Percentiles rank a stretch among this genome's conserved stretches.
phyloP scores from a whole-genome alignment of 1,139 yeast species.

The Arxiozyma slooffiae region DNA sequence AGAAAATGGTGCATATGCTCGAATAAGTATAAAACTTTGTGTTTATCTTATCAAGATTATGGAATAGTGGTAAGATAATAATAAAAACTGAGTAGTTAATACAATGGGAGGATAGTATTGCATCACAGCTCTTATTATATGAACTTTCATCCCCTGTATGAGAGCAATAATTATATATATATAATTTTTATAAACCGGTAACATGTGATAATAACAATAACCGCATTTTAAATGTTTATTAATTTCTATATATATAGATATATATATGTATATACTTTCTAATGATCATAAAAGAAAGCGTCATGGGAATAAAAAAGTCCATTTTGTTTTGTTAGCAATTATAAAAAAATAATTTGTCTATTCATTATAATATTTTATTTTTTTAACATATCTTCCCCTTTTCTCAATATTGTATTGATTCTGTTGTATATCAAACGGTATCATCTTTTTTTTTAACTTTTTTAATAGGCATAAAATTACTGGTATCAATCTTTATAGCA shows the following conservation, averaged over 20 bases:
- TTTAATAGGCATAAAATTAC: conserved; percentile 9
- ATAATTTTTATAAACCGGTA: background rate
- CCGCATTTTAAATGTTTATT: too few species aligned
- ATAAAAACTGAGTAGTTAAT: conserved; percentile 42
- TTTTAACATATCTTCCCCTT: background rate
- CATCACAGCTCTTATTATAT: conserved; percentile 47
- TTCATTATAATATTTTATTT: too few species aligned
- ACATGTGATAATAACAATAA: background rate
- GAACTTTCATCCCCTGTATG: conserved; percentile 35
- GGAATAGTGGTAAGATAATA: conserved; percentile 36
- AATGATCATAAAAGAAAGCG: too few species aligned
- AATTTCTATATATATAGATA: too few species aligned
- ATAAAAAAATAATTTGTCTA: too few species aligned
- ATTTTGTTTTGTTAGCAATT: too few species aligned
- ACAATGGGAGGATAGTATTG: conserved; percentile 52
- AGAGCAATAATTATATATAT: background rate
- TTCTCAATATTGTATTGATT: too few species aligned
- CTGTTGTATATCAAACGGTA: background rate
- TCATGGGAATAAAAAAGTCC: too few species aligned
- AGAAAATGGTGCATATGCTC: conserved; percentile 44
- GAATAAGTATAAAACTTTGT: conserved; percentile 48
- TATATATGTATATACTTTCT: background rate
- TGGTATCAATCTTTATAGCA: background rate
- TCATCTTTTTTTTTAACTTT: conserved; percentile 3
- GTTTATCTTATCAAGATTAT: conserved; percentile 48